Percentiles rank a stretch among this genome's conserved stretches.
These are phyloP conservation scores for Colletotrichum sp. DNA, from an alignment of 2,329 filamentous ascomycete genomes.

Conservation along the genomic window DNA sequence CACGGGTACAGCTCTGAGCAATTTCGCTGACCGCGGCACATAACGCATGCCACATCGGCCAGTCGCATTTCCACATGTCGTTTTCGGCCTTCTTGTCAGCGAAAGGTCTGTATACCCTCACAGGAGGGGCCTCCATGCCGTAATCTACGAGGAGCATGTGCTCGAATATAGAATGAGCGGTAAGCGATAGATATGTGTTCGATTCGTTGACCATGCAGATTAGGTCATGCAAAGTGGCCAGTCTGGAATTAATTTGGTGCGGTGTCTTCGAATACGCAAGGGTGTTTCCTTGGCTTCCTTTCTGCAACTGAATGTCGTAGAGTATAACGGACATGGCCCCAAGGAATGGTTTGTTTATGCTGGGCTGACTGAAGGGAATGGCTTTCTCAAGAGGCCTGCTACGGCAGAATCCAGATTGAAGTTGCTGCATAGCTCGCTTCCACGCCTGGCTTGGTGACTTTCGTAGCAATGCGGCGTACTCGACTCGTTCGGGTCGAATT, in stretches of 20 bases:
- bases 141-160: background rate
- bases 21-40: background rate
- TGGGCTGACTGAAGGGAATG: fast-evolving
- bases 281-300: too few relatives aligned
- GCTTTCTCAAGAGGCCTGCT: fast-evolving
- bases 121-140: fast-evolving
- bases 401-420: fast-evolving
- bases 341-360: background rate
- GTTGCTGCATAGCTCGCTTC: background rate
- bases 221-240: too few relatives aligned
- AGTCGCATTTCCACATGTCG: too few relatives aligned
- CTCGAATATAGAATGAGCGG: fast-evolving
- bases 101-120: too few relatives aligned
- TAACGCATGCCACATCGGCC: fast-evolving
- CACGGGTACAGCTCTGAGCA: too few relatives aligned
- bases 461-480: fast-evolving
- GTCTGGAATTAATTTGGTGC: too few relatives aligned
- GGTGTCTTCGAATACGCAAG: too few relatives aligned
- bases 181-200: too few relatives aligned
- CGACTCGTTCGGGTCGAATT: background rate
- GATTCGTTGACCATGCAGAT: too few relatives aligned
- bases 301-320: background rate
- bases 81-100: too few relatives aligned
- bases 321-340: background rate
- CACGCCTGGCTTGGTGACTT: background rate